Base-by-base conservation (phyloP, 2,329 filamentous ascomycete species). In the Hirsutella rhossiliensis region DNA sequence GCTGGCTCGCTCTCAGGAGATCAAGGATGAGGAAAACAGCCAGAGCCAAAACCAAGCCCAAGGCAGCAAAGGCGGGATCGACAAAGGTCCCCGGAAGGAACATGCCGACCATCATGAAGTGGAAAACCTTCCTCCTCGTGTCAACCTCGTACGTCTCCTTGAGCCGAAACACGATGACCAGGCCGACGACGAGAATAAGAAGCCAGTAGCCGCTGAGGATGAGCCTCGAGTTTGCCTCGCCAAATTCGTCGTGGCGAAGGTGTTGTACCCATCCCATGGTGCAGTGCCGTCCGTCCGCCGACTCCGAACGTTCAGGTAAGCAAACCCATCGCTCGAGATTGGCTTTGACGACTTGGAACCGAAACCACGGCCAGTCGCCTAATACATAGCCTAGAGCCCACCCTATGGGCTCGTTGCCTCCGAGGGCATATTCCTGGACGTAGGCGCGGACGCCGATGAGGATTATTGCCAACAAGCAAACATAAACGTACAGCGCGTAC, bases 21-120 rank as follows among this genome's bases (percentile, higher is more conserved):
- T 98, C 92, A 12, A 97, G 76, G 5, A 97, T 71, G 13, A 97
- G 69, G 58, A 98, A 98, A 43, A 94, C 72, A 4, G 84, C 80
- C 31, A 98, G 74, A 23, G 88, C 78, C 29, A 96, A 67, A 0
- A 75, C 72, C n/a, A 97, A 71, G 0, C 88, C 87, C 12, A 98
- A 69, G 1, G 84, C 78, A 41, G 82, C 80, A 61, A 87, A 97
- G 36, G 82, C 73, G 1, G 92, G 90, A 60, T 98, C 92, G 50
- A 97, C 67, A 58, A 80, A 96, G 2, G 83, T 85, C 1, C 86
- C 80, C 0, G 92, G 89, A 2, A 97, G 72, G 45, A 98, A 82
- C 87, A 98, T 96, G 45, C 80, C 80, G 8, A 97, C 90, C 84
- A 97, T 97, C 75, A 90, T 95, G 53, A 94, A 94, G 62, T 98